A percentile compares a stretch with the other conserved stretches of the same genome.
These are phyloP conservation scores for Ceratobasidium theobromae DNA, from an alignment of 1,284 basidiomycete genomes.

Conservation along the genomic window DNA sequence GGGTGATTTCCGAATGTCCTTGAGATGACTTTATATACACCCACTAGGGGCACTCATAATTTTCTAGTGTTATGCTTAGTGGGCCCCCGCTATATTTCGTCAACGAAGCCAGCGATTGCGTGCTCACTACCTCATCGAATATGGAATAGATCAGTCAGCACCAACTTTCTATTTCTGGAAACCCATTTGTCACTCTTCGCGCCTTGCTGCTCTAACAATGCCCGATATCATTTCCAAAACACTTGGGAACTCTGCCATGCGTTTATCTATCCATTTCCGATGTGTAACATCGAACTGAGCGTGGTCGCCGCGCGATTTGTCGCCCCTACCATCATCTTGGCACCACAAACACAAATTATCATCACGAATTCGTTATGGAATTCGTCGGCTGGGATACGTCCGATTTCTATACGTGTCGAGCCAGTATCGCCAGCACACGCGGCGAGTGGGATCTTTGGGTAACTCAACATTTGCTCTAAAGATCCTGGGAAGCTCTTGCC, in stretches of 20 bases:
- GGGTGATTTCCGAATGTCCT: slow-evolving; percentile 5
- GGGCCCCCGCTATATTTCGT: not conserved
- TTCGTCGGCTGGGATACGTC: slow-evolving; percentile 10
- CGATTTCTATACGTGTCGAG: not conserved
- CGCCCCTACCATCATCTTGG: no score
- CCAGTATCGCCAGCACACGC: not conserved
- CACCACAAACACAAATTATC: not conserved
- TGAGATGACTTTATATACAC: not conserved
- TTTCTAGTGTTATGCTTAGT: slow-evolving; percentile 1
- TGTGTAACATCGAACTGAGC: not conserved
- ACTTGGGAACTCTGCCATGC: not conserved
- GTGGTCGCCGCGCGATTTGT: no score
- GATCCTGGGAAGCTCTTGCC: no score
- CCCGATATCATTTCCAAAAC: not conserved
- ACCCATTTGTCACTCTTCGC: not conserved
- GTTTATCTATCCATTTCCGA: not conserved
- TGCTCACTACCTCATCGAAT: slow-evolving; percentile 15
- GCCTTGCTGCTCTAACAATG: not conserved
- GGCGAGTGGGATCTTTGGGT: not conserved
- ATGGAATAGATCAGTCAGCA: slow-evolving; percentile 29
- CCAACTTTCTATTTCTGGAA: not conserved
- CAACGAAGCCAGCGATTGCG: slow-evolving; percentile 20
- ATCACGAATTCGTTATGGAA: slow-evolving; percentile 25
- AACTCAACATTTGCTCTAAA: no score
- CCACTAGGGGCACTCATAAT: not conserved